Evolutionary conservation across 139 green algal species (phyloP), one percentile per base, ranked within the genome.

Genomic region (Auxenochlorella protothecoides): DNA sequence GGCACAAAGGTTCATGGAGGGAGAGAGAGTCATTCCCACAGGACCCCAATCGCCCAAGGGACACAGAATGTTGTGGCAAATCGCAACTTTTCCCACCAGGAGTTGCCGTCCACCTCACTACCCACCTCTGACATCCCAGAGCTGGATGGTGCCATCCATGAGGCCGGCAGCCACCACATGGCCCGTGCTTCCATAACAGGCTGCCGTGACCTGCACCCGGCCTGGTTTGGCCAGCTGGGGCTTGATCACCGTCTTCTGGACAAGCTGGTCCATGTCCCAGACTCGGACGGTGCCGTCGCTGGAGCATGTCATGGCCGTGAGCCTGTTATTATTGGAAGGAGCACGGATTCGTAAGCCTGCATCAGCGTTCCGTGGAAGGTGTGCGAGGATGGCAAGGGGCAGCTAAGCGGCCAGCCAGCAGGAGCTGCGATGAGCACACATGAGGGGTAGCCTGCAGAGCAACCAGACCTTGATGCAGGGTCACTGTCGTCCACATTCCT

Each of bases 231-330:
- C 53, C 59, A 93, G 76, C 16, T 81, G 86, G 8, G 92, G 91
- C 85, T 95, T 94, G 67, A 97, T 85, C 6, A 97, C 94, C 6
- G 88, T 92, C 74, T 92, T 93, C 81, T 98, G 91, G 63, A 73
- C 5, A 3, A 97, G 72, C 69, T 88, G 88, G 68, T 71, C 71
- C 3, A 82, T 79, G 72, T 97, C 91, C 92, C 92, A 97, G 5
- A 97, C 64, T 6, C 91, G 78, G 65, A 97, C 68, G 5, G 93
- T 96, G 66, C 93, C 93, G 65, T 98, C 93, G 16, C 96, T 92
- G 14, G 80, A 91, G 66, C 75, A 85, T 12, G 93, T 97, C 53
- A 95, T 74, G 0, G 77, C 85, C 1, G 87, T 93, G 75, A 82
- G 76, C n/a, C 75, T 77, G 72, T 63, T 44, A 44, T 44, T 44